Evolutionary conservation across 202 grass and related monocot species (phyloP).

Genomic region (Panicum hallii): DNA sequence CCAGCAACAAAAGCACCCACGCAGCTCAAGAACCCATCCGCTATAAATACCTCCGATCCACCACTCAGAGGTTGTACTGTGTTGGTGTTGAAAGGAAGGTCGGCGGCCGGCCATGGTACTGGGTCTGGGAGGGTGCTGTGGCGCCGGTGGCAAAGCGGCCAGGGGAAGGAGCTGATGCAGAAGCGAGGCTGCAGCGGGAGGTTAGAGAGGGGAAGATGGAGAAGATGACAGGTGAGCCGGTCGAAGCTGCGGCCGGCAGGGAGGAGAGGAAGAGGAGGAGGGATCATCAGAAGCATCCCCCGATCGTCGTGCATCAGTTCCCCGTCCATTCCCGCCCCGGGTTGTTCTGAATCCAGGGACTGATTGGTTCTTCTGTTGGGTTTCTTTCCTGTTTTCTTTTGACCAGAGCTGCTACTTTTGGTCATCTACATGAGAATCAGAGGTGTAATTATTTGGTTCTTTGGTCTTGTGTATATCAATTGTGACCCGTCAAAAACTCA

Average conservation of each 20-base stretch:
- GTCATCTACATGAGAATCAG: no score
- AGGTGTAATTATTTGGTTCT: background rate
- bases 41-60: background rate
- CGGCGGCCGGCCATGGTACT: background rate
- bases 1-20: background rate
- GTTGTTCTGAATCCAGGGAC: slow-evolving; percentile 23
- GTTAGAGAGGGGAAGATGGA: background rate
- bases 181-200: background rate
- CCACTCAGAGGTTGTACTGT: background rate
- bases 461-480: background rate
- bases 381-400: background rate
- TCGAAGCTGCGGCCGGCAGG: background rate
- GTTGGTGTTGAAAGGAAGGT: background rate
- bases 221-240: background rate
- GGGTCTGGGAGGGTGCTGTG: background rate
- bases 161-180: background rate
- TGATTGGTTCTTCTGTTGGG: background rate
- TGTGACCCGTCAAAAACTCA: no score
- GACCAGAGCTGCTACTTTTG: background rate
- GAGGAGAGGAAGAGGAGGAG: background rate
- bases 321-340: slow-evolving; percentile 28
- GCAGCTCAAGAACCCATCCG: background rate
- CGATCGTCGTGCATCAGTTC: background rate
- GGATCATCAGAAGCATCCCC: background rate
- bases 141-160: background rate